A percentile compares a stretch with the other conserved stretches of the same genome.
These are phyloP conservation scores for Geopyxis carbonaria DNA, from an alignment of 495 filamentous ascomycete genomes.

Conservation along the genomic window DNA sequence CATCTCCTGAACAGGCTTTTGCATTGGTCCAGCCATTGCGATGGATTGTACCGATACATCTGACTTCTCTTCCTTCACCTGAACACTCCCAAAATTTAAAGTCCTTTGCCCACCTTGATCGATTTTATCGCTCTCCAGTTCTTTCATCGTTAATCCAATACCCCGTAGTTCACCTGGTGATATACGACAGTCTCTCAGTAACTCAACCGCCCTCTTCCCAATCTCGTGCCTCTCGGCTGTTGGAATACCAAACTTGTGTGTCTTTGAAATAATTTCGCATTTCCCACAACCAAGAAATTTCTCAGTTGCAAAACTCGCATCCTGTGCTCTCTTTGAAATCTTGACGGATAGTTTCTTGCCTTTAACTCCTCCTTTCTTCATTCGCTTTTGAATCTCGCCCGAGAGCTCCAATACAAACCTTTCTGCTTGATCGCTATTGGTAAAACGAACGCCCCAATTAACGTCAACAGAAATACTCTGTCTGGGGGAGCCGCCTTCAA, in stretches of 20 bases:
- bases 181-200: slow-evolving; percentile 65
- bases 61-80: slow-evolving; percentile 1
- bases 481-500: slow-evolving; percentile 38
- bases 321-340: slow-evolving; percentile 67
- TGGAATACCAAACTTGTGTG: slow-evolving; percentile 58
- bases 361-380: slow-evolving; percentile 68
- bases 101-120: slow-evolving; percentile 18
- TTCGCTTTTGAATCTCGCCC: slow-evolving; percentile 60
- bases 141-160: slow-evolving; percentile 79
- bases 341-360: slow-evolving; percentile 81
- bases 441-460: slow-evolving; percentile 94
- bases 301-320: slow-evolving; percentile 79
- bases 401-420: slow-evolving; percentile 72
- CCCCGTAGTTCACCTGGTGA: slow-evolving; percentile 81
- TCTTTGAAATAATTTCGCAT: slow-evolving; percentile 86
- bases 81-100: slow-evolving; percentile 12
- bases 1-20: slow-evolving; percentile 16
- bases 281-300: slow-evolving; percentile 93
- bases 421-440: slow-evolving; percentile 74
- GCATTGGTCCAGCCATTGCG: not conserved
- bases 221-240: slow-evolving; percentile 56
- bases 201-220: slow-evolving; percentile 62
- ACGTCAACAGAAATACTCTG: slow-evolving; percentile 94
- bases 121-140: slow-evolving; percentile 59
- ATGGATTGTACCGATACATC: not conserved